These are phyloP conservation scores for Arabidopsis lyrata DNA, from an alignment of 441 rosid species.

Conservation along the genomic window DNA sequence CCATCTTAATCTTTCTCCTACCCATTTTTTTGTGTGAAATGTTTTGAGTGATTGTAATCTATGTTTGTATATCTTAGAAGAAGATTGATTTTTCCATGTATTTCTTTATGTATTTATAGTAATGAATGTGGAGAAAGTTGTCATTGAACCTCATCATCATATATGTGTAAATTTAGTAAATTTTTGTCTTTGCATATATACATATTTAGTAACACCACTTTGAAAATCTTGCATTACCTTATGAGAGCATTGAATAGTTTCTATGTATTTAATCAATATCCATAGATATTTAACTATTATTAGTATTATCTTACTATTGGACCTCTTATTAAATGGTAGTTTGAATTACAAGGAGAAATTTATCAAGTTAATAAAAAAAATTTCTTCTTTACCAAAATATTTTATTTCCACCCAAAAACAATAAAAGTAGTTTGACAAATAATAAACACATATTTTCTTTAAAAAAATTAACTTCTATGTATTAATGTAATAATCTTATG, in stretches of 20 bases:
- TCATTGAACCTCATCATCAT: slow-evolving; percentile 24
- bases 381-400: background rate
- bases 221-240: slow-evolving; percentile 31
- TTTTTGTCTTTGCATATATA: slow-evolving; percentile 3
- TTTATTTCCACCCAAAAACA: slow-evolving; percentile 2
- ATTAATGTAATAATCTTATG: too few species aligned
- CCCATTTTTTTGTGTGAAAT: slow-evolving; percentile 43
- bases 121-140: slow-evolving; percentile 29
- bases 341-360: slow-evolving; percentile 17
- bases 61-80: background rate
- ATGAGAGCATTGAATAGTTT: slow-evolving; percentile 29
- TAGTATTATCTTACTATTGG: slow-evolving; percentile 14
- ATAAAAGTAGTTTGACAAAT: slow-evolving; percentile 3
- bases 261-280: slow-evolving; percentile 35
- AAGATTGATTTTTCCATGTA: background rate
- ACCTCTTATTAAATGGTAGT: slow-evolving; percentile 25
- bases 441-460: background rate
- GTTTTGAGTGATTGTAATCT: slow-evolving; percentile 21
- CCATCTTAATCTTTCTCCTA: slow-evolving; percentile 48
- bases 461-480: background rate
- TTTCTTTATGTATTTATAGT: slow-evolving; percentile 33
- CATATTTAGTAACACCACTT: slow-evolving; percentile 22
- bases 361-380: slow-evolving; percentile 8
- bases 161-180: slow-evolving; percentile 19
- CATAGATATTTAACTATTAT: slow-evolving; percentile 29